Evolutionary conservation across 2,329 filamentous ascomycete species (phyloP), one percentile per base, ranked within the genome.

Genomic region (Colletotrichum truncatum): DNA sequence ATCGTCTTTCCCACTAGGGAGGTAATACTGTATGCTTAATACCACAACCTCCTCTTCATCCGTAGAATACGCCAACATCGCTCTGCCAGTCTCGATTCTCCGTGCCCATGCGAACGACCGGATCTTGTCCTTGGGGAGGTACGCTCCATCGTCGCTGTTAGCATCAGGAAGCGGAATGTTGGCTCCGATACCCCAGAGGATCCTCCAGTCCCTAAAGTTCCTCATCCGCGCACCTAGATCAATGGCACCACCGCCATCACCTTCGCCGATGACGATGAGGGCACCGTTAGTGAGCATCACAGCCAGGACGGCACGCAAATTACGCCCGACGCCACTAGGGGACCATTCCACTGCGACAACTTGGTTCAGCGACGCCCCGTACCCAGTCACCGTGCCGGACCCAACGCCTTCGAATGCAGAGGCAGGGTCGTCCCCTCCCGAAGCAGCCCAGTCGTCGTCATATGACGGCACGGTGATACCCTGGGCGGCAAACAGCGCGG

Each of bases 141-240:
- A 52, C 28, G 48, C 32, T 74, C 1, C 77, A 68, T 26, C 69
- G 60, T 34, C 74, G 58, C 60, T 74, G 67, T 70, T 76, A 30
- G 76, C 73, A 26, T 81, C 78, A 0, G 85, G 85, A 7, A 88
- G 72, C 6, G 84, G 78, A 26, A 87, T 64, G 3, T 80, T 80
- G 39, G 82, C 84, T 6, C 87, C 87, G 3, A 88, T 74, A 0
- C 84, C 84, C 86, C 86, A 89, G 1, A 87, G 77, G 1, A 85
- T 79, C 59, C 81, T 77, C 86, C 86, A 89, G 14, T 78, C 79
- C 26, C 81, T 80, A 69, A 84, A 81, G 9, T 78, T 75, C 14
- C 80, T 76, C 9, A 75, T 74, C 8, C 79, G 74, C 52, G 75
- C 73, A 4, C 75, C 59, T 32, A 66, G 41, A 16, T 75, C 4